A percentile compares a stretch with the other conserved stretches of the same genome.
These are phyloP conservation scores for Ophiostoma ulmi DNA, from an alignment of 2,329 filamentous ascomycete species.

Conservation along the genomic window DNA sequence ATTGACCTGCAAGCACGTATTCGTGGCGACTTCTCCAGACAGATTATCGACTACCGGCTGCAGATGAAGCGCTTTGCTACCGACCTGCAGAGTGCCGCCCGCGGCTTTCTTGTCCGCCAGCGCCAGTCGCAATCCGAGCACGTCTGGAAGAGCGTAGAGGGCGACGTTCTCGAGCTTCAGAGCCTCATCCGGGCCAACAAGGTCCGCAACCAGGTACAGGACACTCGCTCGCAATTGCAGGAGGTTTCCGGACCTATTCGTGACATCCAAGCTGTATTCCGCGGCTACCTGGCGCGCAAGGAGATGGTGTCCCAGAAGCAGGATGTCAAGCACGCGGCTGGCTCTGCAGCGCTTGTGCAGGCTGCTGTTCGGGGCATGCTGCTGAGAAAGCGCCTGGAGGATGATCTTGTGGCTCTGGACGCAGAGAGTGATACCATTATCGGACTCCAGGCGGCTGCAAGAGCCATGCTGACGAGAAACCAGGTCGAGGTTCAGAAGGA, in stretches of 20 bases:
- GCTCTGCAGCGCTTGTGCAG: slow-evolving; percentile 56
- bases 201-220: slow-evolving; percentile 53
- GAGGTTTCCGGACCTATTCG: slow-evolving; percentile 59
- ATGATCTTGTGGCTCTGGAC: slow-evolving; percentile 50
- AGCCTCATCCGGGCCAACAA: slow-evolving; percentile 70
- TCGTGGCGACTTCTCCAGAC: slow-evolving; percentile 79
- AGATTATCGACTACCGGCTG: slow-evolving; percentile 74
- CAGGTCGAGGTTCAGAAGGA: slow-evolving; percentile 49
- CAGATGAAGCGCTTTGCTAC: slow-evolving; percentile 78
- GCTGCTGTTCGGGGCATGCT: slow-evolving; percentile 63
- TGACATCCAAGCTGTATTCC: slow-evolving; percentile 60
- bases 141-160: slow-evolving; percentile 65
- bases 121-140: slow-evolving; percentile 58
- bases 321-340: slow-evolving; percentile 49
- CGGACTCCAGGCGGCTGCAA: slow-evolving; percentile 60
- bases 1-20: slow-evolving; percentile 81
- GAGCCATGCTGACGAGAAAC: slow-evolving; percentile 56
- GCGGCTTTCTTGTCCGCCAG: slow-evolving; percentile 68
- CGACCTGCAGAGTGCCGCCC: slow-evolving; percentile 69
- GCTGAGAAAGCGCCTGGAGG: slow-evolving; percentile 51
- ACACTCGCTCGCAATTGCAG: slow-evolving; percentile 54
- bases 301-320: slow-evolving; percentile 51
- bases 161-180: slow-evolving; percentile 72
- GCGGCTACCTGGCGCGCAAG: slow-evolving; percentile 62
- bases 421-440: slow-evolving; percentile 47